A percentile compares a stretch with the other conserved stretches of the same genome.
Evolutionary conservation across 2,329 filamentous ascomycete species (phyloP).

Genomic region (Xylariaceae sp.): DNA sequence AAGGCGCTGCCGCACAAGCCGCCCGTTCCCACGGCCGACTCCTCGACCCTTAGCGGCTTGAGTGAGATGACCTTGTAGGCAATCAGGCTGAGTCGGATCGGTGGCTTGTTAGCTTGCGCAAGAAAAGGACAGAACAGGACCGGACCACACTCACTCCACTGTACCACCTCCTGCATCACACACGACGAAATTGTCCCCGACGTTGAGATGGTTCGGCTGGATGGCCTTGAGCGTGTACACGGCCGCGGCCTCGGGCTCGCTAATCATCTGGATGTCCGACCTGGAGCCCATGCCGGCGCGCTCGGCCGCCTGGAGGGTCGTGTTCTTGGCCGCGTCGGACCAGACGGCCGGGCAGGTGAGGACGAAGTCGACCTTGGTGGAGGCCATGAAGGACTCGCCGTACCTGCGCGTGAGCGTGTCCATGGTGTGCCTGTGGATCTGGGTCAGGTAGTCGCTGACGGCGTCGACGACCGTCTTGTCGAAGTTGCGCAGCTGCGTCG

Average conservation of each 20-base stretch:
- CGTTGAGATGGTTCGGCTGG: conserved; percentile 65
- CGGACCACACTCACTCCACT: conserved; percentile 55
- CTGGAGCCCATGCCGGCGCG: conserved; percentile 70
- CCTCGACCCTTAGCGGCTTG: conserved; percentile 66
- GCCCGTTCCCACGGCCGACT: conserved; percentile 74
- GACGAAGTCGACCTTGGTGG: conserved; percentile 71
- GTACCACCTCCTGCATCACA: conserved; percentile 60
- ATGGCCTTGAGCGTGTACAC: conserved; percentile 77
- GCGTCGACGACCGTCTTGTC: conserved; percentile 75
- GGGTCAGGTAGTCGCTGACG: conserved; percentile 72
- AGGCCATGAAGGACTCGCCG: conserved; percentile 72
- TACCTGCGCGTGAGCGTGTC: conserved; percentile 69
- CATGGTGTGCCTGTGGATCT: conserved; percentile 73
- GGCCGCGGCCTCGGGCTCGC: conserved; percentile 73
- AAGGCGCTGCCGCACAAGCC: conserved; percentile 74
- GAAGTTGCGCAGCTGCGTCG: conserved; percentile 66
- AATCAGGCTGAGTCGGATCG: conserved; percentile 65
- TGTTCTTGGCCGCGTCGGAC: conserved; percentile 81
- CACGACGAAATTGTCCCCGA: conserved; percentile 61
- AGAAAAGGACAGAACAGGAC: background rate
- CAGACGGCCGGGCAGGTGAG: conserved; percentile 79
- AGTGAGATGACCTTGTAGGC: conserved; percentile 75
- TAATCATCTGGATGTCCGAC: conserved; percentile 70
- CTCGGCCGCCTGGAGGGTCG: conserved; percentile 71
- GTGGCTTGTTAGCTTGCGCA: conserved; percentile 1